Conservation (phyloP, 2,329 filamentous ascomycete species). For the Lachnellula willkommii region DNA sequence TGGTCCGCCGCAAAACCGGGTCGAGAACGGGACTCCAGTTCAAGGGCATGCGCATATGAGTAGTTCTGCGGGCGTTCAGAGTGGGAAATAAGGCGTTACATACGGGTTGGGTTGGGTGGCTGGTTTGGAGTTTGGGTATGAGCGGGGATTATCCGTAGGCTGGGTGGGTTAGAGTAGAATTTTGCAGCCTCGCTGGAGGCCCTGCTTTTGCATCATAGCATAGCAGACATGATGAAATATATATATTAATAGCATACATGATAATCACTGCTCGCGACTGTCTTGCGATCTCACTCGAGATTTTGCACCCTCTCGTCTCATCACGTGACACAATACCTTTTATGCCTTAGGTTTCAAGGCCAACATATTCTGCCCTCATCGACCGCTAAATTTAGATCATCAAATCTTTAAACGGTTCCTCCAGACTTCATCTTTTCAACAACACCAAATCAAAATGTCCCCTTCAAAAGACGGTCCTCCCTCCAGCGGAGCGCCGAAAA, state of each 20-base stretch:
- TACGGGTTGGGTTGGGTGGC: background rate
- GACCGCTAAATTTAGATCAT: background rate
- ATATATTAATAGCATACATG: background rate
- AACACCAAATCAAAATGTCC: slow-evolving; percentile 17
- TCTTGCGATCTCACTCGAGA: too few species aligned
- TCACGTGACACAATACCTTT: too few species aligned
- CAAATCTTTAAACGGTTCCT: background rate
- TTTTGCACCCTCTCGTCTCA: too few species aligned
- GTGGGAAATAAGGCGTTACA: slow-evolving; percentile 15
- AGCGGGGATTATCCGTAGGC: slow-evolving; percentile 1
- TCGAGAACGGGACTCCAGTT: slow-evolving; percentile 8
- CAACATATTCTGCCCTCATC: too few species aligned
- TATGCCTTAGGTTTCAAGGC: too few species aligned
- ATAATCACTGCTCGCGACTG: too few species aligned
- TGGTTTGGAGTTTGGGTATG: background rate
- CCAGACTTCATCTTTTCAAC: background rate
- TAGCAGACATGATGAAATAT: background rate
- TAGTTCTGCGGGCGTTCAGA: slow-evolving; percentile 21
- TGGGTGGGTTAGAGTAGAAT: slow-evolving; percentile 1
- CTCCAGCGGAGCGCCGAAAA: slow-evolving; percentile 22
- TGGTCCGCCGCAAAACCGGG: slow-evolving; percentile 15
- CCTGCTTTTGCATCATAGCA: background rate
- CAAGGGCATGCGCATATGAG: slow-evolving; percentile 23
- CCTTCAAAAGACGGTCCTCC: slow-evolving; percentile 22
- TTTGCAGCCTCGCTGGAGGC: background rate